These are phyloP conservation scores for Amanita jacksonii DNA, from an alignment of 768 basidiomycete genomes.

Conservation along the genomic window DNA sequence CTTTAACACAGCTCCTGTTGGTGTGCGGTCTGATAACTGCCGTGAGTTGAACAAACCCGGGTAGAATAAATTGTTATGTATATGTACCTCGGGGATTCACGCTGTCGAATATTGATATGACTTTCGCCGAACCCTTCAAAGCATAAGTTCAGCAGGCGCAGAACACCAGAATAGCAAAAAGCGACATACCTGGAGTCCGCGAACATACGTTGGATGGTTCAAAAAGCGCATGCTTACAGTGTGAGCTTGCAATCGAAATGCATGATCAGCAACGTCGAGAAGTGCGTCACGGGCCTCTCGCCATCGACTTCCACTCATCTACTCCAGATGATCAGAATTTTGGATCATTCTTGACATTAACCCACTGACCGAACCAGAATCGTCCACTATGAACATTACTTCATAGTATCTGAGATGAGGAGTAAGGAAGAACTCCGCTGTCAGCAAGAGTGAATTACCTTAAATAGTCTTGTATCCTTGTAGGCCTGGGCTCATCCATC, in stretches of 20 bases:
- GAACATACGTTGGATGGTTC: constrained; percentile 9
- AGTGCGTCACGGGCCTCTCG: constrained; percentile 19
- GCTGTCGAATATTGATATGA: constrained; percentile 14
- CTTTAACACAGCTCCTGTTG: constrained; percentile 20
- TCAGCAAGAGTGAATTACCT: constrained; percentile 9
- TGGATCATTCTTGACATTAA: not conserved
- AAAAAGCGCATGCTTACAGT: constrained; percentile 20
- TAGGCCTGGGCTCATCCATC: constrained; percentile 18
- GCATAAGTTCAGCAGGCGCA: not conserved
- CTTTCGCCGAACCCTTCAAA: constrained; percentile 13
- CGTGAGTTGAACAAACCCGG: not conserved
- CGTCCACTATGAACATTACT: constrained; percentile 21
- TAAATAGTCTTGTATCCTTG: constrained; percentile 16
- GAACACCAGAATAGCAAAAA: not conserved
- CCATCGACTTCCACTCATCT: constrained; percentile 19
- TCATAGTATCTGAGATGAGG: constrained; percentile 17
- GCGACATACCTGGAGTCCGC: not conserved
- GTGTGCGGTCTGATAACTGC: constrained; percentile 18
- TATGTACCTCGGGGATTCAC: constrained; percentile 14
- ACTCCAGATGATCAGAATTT: not conserved
- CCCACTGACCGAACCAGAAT: constrained; percentile 19
- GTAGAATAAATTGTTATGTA: not conserved
- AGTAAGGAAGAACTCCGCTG: not conserved
- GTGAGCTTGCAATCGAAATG: constrained; percentile 17
- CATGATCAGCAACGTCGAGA: constrained; percentile 20